Conservation (phyloP, 345 rosid genomes). For the Sisymbrium altissimum region DNA sequence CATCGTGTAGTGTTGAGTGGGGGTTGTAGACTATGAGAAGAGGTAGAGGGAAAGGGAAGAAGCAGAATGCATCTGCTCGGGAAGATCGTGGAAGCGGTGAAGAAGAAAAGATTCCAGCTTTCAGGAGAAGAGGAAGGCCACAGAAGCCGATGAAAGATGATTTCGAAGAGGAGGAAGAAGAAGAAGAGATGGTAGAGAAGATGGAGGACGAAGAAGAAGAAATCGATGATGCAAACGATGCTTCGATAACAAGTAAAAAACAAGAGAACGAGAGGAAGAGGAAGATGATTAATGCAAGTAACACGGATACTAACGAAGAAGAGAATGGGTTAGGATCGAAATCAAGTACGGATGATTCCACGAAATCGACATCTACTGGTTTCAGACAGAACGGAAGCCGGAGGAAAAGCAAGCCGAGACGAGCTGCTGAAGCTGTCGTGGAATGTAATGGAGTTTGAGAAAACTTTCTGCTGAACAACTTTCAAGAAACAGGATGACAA, state of each 20-base stretch:
- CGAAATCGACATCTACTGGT: slow-evolving; percentile 39
- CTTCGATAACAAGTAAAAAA: slow-evolving; percentile 36
- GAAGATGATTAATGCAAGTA: slow-evolving; percentile 41
- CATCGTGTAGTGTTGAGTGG: neutral
- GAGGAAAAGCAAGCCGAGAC: slow-evolving; percentile 68
- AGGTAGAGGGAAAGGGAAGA: slow-evolving; percentile 77
- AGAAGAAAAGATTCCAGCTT: slow-evolving; percentile 56
- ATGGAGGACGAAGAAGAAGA: slow-evolving; percentile 34
- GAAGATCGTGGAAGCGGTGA: slow-evolving; percentile 59
- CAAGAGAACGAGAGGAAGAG: slow-evolving; percentile 55
- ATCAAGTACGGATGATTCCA: slow-evolving; percentile 40
- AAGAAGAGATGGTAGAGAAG: slow-evolving; percentile 23
- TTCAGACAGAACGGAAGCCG: slow-evolving; percentile 57
- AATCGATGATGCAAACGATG: slow-evolving; percentile 23
- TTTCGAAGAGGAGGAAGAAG: slow-evolving; percentile 41
- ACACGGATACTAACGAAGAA: slow-evolving; percentile 36
- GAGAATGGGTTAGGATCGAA: slow-evolving; percentile 48
- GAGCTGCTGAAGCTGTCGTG: slow-evolving; percentile 80
- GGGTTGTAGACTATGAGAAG: slow-evolving; percentile 32
- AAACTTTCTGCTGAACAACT: neutral
- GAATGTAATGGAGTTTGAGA: slow-evolving; percentile 49
- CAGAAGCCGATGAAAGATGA: slow-evolving; percentile 54
- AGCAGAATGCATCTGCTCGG: slow-evolving; percentile 40
- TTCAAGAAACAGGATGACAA: neutral
- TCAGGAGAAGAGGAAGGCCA: slow-evolving; percentile 68